phyloP scores from a whole-genome alignment of 2,329 filamentous ascomycete species.

The Nothomitra cinnamomea region DNA sequence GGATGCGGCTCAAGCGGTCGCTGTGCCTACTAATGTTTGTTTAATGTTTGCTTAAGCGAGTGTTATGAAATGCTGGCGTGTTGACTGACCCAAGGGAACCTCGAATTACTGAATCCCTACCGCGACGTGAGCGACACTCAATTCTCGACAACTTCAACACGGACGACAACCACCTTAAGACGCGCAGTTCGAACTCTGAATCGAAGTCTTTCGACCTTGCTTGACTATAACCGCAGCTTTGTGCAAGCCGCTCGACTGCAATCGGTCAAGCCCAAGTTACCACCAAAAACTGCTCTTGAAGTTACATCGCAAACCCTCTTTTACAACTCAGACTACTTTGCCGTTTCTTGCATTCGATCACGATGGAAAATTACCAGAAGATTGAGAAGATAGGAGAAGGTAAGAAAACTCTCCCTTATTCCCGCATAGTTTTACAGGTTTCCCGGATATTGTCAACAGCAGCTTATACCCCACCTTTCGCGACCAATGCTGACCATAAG shows the following conservation, averaged over 20 bases:
- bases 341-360: background rate
- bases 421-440: background rate
- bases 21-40: background rate
- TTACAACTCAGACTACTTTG: too few relatives aligned
- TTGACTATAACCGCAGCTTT: background rate
- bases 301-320: background rate
- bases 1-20: background rate
- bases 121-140: background rate
- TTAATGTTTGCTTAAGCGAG: background rate
- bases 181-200: background rate
- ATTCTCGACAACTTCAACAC: background rate
- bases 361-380: slow-evolving; percentile 93
- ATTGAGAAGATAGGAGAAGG: slow-evolving; percentile 94
- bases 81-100: too few relatives aligned
- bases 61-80: background rate
- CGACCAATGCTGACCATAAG: background rate
- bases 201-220: too few relatives aligned
- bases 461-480: background rate
- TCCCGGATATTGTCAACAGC: background rate
- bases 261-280: background rate
- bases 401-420: slow-evolving; percentile 26
- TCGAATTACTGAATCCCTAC: background rate
- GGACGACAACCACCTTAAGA: background rate
- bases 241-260: background rate
- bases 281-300: background rate